phyloP scores from a whole-genome alignment of 495 filamentous ascomycete species.

The Hypoxylon rickii region DNA sequence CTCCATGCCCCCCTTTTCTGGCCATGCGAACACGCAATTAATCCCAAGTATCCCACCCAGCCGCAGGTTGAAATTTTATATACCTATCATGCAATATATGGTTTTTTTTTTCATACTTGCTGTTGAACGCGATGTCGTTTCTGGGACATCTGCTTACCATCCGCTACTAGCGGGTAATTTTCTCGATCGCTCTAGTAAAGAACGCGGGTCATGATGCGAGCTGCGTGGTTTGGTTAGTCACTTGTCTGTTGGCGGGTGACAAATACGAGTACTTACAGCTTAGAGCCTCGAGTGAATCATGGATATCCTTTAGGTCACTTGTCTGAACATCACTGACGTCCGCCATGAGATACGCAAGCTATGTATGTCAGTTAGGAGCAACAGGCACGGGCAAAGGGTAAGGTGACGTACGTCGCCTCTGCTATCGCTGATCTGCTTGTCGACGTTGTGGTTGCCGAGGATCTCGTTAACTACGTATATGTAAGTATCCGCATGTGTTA shows the following conservation, averaged over 20 bases:
- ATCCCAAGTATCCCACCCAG: slow-evolving; percentile 24
- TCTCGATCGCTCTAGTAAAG: slow-evolving; percentile 68
- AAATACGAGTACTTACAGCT: slow-evolving; percentile 62
- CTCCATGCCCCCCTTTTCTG: slow-evolving; percentile 48
- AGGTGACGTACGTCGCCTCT: slow-evolving; percentile 73
- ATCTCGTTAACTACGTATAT: slow-evolving; percentile 77
- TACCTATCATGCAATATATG: slow-evolving; percentile 21
- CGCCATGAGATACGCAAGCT: slow-evolving; percentile 96
- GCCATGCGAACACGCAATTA: slow-evolving; percentile 53
- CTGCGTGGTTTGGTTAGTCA: slow-evolving; percentile 46
- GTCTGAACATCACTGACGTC: slow-evolving; percentile 87
- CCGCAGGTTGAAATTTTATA: slow-evolving; percentile 32
- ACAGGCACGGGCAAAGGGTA: neutral
- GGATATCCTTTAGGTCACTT: slow-evolving; percentile 82
- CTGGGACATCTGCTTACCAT: neutral
- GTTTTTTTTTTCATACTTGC: no score
- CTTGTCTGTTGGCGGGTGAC: neutral
- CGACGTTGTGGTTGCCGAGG: slow-evolving; percentile 92
- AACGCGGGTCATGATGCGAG: slow-evolving; percentile 84
- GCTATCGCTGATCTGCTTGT: slow-evolving; percentile 96
- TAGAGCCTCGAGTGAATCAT: slow-evolving; percentile 77
- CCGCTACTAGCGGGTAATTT: neutral
- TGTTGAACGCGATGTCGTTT: slow-evolving; percentile 16
- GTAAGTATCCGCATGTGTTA: slow-evolving; percentile 12
- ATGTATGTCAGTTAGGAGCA: slow-evolving; percentile 21